A percentile compares a stretch with the other conserved stretches of the same genome.
These are phyloP conservation scores for Fremontodendron californicum DNA, from an alignment of 345 rosid species.

Conservation along the genomic window DNA sequence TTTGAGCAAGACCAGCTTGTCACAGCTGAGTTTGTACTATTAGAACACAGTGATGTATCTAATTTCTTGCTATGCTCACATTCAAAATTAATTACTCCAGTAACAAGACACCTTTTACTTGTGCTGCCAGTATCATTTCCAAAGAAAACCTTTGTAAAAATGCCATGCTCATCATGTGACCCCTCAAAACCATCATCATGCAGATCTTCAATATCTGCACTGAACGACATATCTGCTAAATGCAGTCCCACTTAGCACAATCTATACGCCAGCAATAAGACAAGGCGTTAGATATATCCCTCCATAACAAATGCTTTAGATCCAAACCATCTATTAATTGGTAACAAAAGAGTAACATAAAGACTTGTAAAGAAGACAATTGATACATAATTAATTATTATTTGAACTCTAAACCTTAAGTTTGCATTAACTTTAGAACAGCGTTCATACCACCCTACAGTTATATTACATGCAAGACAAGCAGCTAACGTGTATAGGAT, in stretches of 20 bases:
- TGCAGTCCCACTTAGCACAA: slow-evolving; percentile 22
- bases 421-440: not conserved
- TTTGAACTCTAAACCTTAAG: not conserved
- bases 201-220: slow-evolving; percentile 29
- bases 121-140: slow-evolving; percentile 35
- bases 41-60: slow-evolving; percentile 40
- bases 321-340: not conserved
- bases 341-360: not conserved
- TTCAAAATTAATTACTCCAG: slow-evolving; percentile 47
- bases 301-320: not conserved
- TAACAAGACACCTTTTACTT: slow-evolving; percentile 42
- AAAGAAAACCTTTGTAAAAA: slow-evolving; percentile 56
- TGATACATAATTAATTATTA: not conserved
- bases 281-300: not conserved
- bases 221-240: slow-evolving; percentile 33
- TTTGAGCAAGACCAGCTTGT: slow-evolving; percentile 46
- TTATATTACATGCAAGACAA: not conserved
- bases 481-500: not conserved
- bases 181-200: slow-evolving; percentile 59
- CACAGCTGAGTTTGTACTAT: slow-evolving; percentile 56
- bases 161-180: slow-evolving; percentile 45
- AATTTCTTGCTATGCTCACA: slow-evolving; percentile 37
- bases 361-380: not conserved
- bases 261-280: slow-evolving; percentile 18
- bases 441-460: not conserved